phyloP scores from a whole-genome alignment of 2,329 filamentous ascomycete genomes.

The Fusarium devonianum region DNA sequence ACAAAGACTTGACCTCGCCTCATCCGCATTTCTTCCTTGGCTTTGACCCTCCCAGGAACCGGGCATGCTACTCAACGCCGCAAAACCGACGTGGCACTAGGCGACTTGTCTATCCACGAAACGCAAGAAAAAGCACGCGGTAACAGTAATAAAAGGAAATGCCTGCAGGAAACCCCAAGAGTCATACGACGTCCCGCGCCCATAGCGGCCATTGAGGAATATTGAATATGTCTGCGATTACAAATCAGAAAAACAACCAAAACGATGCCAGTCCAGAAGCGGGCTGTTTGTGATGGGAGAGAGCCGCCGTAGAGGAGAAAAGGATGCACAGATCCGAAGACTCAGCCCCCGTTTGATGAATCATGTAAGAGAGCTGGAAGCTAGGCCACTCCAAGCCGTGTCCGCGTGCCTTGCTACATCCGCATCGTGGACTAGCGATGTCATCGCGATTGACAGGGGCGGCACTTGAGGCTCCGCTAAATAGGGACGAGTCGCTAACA shows the following conservation, averaged over 20 bases:
- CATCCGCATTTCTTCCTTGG: background rate
- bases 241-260: constrained; percentile 40
- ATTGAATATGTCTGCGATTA: constrained; percentile 44
- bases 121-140: constrained; percentile 8
- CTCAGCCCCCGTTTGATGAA: too few relatives aligned
- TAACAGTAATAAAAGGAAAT: background rate
- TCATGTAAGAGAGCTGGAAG: too few relatives aligned
- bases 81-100: constrained; percentile 16
- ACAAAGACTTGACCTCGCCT: constrained; percentile 5
- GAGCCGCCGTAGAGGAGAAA: too few relatives aligned
- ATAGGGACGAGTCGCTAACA: constrained; percentile 6
- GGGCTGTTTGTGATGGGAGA: too few relatives aligned
- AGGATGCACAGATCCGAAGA: too few relatives aligned
- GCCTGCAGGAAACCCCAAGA: constrained; percentile 3
- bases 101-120: background rate
- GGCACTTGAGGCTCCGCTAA: constrained; percentile 15
- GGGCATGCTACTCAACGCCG: too few relatives aligned
- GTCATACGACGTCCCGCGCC: constrained; percentile 10
- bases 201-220: constrained; percentile 21
- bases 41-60: background rate
- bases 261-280: background rate
- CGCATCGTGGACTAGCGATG: constrained; percentile 10
- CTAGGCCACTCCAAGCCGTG: constrained; percentile 19
- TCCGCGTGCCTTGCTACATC: constrained; percentile 12
- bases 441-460: constrained; percentile 22